These are phyloP conservation scores for Penicillium fuscoglaucum DNA, from an alignment of 2,329 filamentous ascomycete species.

Conservation along the genomic window DNA sequence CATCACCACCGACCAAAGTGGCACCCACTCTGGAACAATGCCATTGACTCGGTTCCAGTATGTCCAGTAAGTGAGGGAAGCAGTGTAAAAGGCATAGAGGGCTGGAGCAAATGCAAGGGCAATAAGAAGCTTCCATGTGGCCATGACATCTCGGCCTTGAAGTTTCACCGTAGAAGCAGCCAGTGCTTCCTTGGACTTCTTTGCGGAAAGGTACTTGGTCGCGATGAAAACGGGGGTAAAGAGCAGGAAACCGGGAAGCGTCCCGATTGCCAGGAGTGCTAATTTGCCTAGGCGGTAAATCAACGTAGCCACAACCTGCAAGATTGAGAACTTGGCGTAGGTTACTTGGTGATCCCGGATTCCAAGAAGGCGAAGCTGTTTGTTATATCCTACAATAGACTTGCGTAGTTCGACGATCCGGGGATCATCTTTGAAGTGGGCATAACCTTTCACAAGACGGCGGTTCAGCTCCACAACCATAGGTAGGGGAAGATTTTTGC, in stretches of 20 bases:
- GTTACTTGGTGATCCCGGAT: conserved; percentile 93
- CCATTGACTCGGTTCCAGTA: conserved; percentile 80
- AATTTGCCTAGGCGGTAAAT: conserved; percentile 81
- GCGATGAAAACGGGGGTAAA: conserved; percentile 87
- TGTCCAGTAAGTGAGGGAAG: conserved; percentile 72
- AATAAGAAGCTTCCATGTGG: conserved; percentile 92
- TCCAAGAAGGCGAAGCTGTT: conserved; percentile 78
- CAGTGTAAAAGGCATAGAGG: conserved; percentile 78
- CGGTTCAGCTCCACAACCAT: conserved; percentile 94
- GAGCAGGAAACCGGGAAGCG: conserved; percentile 80
- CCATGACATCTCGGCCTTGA: conserved; percentile 83
- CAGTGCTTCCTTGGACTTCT: conserved; percentile 79
- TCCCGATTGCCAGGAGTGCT: conserved; percentile 71
- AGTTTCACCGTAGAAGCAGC: conserved; percentile 87
- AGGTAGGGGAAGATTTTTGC: conserved; percentile 87
- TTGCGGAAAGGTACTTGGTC: conserved; percentile 76
- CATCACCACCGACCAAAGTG: conserved; percentile 73
- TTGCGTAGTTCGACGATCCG: conserved; percentile 74
- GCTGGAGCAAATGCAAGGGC: conserved; percentile 78
- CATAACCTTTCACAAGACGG: conserved; percentile 85
- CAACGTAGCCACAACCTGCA: conserved; percentile 72
- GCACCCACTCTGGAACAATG: conserved; percentile 74
- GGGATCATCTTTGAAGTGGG: conserved; percentile 86
- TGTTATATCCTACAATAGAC: conserved; percentile 81
- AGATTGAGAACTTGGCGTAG: conserved; percentile 79